Percentiles rank a stretch among this genome's conserved stretches.
phyloP scores from a whole-genome alignment of 805 yeast species.

The Kazachstania psychrophila region DNA sequence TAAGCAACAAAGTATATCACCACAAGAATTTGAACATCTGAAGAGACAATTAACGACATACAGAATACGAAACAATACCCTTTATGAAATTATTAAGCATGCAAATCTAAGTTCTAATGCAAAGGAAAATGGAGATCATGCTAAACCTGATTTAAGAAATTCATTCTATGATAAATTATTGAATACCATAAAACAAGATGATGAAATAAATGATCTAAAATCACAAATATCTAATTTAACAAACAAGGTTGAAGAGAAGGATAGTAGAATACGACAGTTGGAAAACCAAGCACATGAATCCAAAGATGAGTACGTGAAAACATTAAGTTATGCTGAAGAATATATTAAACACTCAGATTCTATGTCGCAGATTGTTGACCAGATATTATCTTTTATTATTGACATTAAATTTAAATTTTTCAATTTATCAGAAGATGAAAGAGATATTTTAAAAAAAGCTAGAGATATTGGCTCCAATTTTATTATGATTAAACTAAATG shows the following conservation, averaged over 20 bases:
- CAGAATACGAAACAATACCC: slow-evolving; percentile 29
- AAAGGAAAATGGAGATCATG: slow-evolving; percentile 5
- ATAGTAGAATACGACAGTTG: slow-evolving; percentile 6
- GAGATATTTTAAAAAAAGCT: slow-evolving; percentile 14
- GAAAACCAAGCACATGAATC: slow-evolving; percentile 21
- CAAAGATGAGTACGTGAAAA: slow-evolving; percentile 20
- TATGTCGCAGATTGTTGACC: slow-evolving; percentile 17
- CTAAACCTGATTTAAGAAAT: slow-evolving; percentile 5
- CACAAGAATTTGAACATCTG: slow-evolving; percentile 31
- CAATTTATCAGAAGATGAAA: slow-evolving; percentile 14
- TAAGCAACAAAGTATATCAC: background rate
- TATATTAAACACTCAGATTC: slow-evolving; percentile 22
- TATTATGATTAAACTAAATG: slow-evolving; percentile 23
- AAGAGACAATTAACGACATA: slow-evolving; percentile 35
- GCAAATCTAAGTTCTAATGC: slow-evolving; percentile 5
- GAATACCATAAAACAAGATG: slow-evolving; percentile 14
- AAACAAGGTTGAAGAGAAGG: background rate
- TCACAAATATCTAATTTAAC: slow-evolving; percentile 7
- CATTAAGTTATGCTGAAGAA: slow-evolving; percentile 25
- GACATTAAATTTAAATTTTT: background rate
- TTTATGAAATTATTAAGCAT: slow-evolving; percentile 28
- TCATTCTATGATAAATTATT: slow-evolving; percentile 18
- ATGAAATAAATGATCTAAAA: slow-evolving; percentile 15
- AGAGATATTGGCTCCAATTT: slow-evolving; percentile 17
- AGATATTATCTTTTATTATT: slow-evolving; percentile 9